Evolutionary conservation across 202 grass and related monocot genomes (phyloP), one percentile per base, ranked within the genome.

Genomic region (Schoenoplectus tabernaemontani): DNA sequence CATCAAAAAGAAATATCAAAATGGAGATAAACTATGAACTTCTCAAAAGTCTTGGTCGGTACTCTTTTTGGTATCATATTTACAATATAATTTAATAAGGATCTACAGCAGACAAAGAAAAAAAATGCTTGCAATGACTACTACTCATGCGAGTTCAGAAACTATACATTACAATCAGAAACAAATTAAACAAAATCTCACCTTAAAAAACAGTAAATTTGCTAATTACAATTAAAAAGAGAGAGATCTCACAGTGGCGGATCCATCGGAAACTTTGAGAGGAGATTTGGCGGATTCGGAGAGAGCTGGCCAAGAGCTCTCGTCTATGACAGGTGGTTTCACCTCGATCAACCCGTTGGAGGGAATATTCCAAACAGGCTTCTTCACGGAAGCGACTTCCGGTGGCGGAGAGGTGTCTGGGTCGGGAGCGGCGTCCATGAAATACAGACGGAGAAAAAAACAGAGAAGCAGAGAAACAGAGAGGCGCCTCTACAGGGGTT

Each of bases 261-360:
- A 80, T 80, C 78, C 78, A 80, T 80, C 78, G 60, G 78, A 26
- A 33, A 43, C 7, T 65, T 80, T 80, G 3, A 80, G 42, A 28
- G 78, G 78, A 16, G 78, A 62, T 24, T 80, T 80, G 26, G 78
- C 78, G 17, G 78, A 61, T 80, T 80, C 78, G 32, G 78, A 80
- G 22, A 80, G 39, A 34, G 78, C 78, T 1, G 78, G 78, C 78
- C 78, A 80, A 2, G 78, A 80, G 58, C 42, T 80, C 59, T 80
- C 59, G 30, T 80, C 78, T 30, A 80, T 80, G 23, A 64, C 78
- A 50, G 78, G 58, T 4, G 56, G 56, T 12, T 57, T 57, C 1
- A 47, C 43, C 77, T 80, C 77, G 43, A 51, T 36, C 41, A 42
- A 64, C 5, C 59, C 78, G 24, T 80, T 80, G 0, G 78, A 47